Evolutionary conservation across 495 filamentous ascomycete genomes (phyloP).

Genomic region (Xylaria venustula): DNA sequence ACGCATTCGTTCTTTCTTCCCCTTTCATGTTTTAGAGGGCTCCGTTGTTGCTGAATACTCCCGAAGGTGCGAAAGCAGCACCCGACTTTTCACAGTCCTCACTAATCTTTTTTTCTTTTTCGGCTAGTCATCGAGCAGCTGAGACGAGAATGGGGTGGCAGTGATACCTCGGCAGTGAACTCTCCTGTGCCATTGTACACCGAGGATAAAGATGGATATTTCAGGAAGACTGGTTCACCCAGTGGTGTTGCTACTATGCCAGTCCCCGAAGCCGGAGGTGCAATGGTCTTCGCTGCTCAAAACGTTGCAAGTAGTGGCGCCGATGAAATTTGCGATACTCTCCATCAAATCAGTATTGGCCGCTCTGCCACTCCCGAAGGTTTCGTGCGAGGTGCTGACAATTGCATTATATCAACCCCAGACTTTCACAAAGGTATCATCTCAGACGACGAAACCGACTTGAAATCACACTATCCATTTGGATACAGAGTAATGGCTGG

Average conservation of each 20-base stretch:
- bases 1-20: neutral
- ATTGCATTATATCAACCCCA: neutral
- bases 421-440: neutral
- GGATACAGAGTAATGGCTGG: neutral
- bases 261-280: neutral
- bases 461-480: neutral
- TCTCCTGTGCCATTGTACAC: neutral
- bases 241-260: neutral
- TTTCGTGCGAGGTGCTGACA: slow-evolving; percentile 6
- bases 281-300: too few relatives aligned
- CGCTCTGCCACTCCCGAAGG: neutral
- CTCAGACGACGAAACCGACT: neutral
- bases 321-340: neutral
- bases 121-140: neutral
- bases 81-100: neutral
- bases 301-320: neutral
- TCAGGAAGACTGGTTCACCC: neutral
- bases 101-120: neutral
- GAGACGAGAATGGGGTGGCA: neutral
- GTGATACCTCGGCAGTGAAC: neutral
- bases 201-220: neutral
- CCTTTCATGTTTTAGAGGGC: neutral
- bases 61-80: neutral
- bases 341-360: neutral
- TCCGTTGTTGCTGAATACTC: neutral